These are phyloP conservation scores for Golubevia pallescens DNA, from an alignment of 1,284 basidiomycete genomes.

Conservation along the genomic window DNA sequence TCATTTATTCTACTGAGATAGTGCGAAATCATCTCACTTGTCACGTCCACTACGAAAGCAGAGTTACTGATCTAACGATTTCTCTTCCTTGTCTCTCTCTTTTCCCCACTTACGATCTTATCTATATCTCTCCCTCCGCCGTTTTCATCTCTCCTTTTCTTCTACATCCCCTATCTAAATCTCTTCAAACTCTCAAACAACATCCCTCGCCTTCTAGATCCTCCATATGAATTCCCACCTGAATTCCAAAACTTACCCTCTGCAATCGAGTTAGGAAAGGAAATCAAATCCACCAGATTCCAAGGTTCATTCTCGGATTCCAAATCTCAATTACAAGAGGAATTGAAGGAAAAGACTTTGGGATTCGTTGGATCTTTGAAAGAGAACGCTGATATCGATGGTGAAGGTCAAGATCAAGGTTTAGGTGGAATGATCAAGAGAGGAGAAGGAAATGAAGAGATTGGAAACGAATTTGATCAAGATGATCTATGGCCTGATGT, in stretches of 20 bases:
- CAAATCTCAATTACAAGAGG: background rate
- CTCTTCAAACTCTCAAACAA: background rate
- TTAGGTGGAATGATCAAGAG: background rate
- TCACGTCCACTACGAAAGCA: no score
- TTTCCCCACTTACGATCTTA: no score
- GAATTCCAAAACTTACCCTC: background rate
- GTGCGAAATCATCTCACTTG: no score
- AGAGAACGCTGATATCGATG: background rate
- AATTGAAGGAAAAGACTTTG: background rate
- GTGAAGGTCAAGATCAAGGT: constrained; percentile 1
- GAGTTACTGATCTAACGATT: no score
- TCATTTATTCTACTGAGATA: no score
- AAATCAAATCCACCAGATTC: background rate
- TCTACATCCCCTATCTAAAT: background rate
- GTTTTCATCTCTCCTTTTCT: background rate
- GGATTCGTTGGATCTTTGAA: background rate
- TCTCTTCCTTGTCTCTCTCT: no score
- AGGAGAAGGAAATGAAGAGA: background rate
- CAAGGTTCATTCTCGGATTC: background rate
- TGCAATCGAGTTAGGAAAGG: background rate
- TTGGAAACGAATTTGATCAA: background rate
- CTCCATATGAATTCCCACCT: background rate
- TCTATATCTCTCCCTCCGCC: background rate
- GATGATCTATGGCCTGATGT: background rate
- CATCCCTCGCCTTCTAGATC: background rate